Base-by-base conservation (phyloP, 2,329 filamentous ascomycete genomes). In the Claviceps fusiformis region DNA sequence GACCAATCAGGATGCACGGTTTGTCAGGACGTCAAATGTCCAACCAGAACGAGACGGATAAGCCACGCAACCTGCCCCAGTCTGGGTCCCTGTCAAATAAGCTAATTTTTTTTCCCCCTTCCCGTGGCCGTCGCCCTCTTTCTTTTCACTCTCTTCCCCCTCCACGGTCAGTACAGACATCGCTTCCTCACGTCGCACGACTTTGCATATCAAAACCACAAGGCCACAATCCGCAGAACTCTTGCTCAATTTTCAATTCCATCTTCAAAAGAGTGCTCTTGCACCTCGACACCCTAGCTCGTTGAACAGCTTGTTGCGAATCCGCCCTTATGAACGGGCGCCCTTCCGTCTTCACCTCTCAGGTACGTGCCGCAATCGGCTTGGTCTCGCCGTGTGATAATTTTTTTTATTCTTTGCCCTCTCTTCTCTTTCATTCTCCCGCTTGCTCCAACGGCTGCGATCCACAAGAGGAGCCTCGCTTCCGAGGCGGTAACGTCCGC, bases 271-370 rank as follows among this genome's bases (percentile, higher is more conserved):
- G 55, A 60, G 58, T 57, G 58, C 59, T 53, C 35, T 56, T 50
- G 55, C 37, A 56, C 57, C 58, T 60, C 59, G 27, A 53, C 47
- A 53, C 10, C 27, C 37, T 24, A 10, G 46, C 47, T 44, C 60
- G 57, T 63, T 64, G 63, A 69, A 61, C 65, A 68, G 66, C 61
- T 61, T 63, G 62, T 62, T 52, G 55, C 46, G 54, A 72, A 78
- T 73, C 78, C 77, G 85, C 83, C 79, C 84, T 85, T 86, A 90
- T 90, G 86, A 86, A 84, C 85, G 85, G 85, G 78, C 84, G 85
- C 80, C 79, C 81, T 75, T 89, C 87, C 73, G 80, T 85, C 73
- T 91, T 89, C 78, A 91, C 87, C 76, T 91, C 86, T 75, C 87
- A 91, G 83, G 86, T 89, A 85, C 59, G 61, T 57, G 48, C 54